phyloP scores from a whole-genome alignment of 2,329 filamentous ascomycete species.

The Exophiala spinifera region DNA sequence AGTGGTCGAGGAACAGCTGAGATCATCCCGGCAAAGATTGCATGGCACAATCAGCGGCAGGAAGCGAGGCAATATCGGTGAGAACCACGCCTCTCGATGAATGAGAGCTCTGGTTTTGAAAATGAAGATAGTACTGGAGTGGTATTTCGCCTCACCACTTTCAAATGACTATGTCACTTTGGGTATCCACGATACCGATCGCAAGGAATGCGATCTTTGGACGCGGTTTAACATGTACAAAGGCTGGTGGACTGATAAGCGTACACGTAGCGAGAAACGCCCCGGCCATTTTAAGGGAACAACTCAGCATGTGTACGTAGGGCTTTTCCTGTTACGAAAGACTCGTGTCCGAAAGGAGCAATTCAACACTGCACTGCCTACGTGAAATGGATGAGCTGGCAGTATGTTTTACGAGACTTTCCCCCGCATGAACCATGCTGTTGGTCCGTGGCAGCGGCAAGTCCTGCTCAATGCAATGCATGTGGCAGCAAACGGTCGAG shows the following conservation, averaged over 20 bases:
- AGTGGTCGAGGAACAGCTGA: not conserved
- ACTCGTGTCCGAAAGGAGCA: not conserved
- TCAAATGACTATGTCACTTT: not conserved
- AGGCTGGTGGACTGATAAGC: not conserved
- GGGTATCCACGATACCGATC: not conserved
- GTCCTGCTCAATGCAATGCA: not conserved
- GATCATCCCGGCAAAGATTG: not conserved
- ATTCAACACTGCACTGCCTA: not conserved
- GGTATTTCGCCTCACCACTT: not conserved
- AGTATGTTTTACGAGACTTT: not conserved
- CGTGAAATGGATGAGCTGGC: constrained; percentile 2
- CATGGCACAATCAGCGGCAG: not conserved
- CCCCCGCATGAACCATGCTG: not conserved
- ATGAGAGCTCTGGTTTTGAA: too few species aligned
- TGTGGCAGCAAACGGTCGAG: not conserved
- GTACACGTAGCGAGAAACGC: not conserved
- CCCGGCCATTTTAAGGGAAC: not conserved
- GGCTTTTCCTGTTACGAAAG: not conserved
- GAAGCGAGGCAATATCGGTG: not conserved
- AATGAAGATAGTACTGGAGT: too few species aligned
- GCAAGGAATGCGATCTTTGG: too few species aligned
- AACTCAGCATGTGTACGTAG: not conserved
- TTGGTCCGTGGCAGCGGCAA: not conserved
- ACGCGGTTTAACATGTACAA: not conserved
- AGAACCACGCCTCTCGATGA: too few species aligned